Base-by-base conservation (phyloP, 768 basidiomycete species). In the Pleurotus giganteus region DNA sequence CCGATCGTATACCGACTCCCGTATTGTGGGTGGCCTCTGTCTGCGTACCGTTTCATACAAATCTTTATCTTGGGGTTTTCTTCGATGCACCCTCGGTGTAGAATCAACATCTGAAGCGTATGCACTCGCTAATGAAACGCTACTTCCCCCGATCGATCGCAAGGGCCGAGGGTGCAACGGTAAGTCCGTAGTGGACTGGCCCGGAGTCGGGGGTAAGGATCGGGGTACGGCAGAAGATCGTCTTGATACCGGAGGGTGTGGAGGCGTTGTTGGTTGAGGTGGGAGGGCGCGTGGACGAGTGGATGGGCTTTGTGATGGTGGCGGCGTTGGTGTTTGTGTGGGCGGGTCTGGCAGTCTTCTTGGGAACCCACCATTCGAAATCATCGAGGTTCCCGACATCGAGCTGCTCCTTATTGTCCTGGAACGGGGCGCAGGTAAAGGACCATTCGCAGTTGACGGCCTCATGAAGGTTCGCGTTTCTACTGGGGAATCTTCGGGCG, bases 1-100 rank as follows among this genome's bases (percentile, higher is more conserved):
- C 31, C 49, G n/a, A 39, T 51, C 49, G 24, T 36, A 37, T n/a
- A 51, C 49, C 31, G 49, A 51, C 21, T 51, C 49, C 19, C 49
- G 49, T 24, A 51, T 51, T 24, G 49, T 51, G 9, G 49, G 49
- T 21, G 49, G 49, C 34, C 49, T 51, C 21, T 37, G 31, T 23
- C 49, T 34, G 11, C 34, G 31, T 11, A 51, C 34, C 15, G 23
- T 37, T 34, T 51, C 49, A 24, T 36, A 23, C 29, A 19, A 8
- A 32, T 51, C 49, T 26, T 51, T 51, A 51, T 51, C 49, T 19
- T 24, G 21, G 32, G 8, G 13, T 34, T 9, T 37, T 9, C 31
- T 11, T 28, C 49, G 32, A 34, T n/a, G 23, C 17, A 19, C 49
- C 3, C 49, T n/a, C 5, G 49, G 49, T 8, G 32, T 36, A 26